These are phyloP conservation scores for Lactuca sativa DNA, from an alignment of 129 eudicot species.

Conservation along the genomic window DNA sequence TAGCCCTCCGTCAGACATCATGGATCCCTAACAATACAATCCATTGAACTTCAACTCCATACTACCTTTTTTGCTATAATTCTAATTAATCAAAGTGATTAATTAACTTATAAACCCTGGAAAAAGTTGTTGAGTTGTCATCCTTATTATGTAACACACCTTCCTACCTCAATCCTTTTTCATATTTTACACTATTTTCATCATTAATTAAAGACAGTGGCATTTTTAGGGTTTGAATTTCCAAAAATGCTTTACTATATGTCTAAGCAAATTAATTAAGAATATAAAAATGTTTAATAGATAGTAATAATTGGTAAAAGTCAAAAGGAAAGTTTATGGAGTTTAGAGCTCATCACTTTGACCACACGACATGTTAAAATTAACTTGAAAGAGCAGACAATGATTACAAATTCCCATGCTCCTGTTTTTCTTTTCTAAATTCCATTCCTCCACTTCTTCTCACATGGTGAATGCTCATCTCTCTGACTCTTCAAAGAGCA, in stretches of 20 bases:
- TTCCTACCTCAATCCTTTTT: conserved; percentile 12
- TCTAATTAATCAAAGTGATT: conserved; percentile 27
- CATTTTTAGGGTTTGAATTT: conserved; percentile 10
- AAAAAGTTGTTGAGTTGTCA: conserved; percentile 35
- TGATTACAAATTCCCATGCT: conserved; percentile 34
- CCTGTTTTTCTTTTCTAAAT: conserved; percentile 13
- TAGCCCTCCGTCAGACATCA: conserved; percentile 31
- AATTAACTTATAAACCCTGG: conserved; percentile 15
- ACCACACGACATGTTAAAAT: conserved; percentile 34
- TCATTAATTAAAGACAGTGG: neutral
- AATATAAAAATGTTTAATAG: neutral
- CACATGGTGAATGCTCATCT: conserved; percentile 25
- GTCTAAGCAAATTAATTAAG: conserved; percentile 12
- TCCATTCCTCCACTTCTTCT: conserved; percentile 21
- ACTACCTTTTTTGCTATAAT: conserved; percentile 29
- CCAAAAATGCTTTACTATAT: conserved; percentile 33
- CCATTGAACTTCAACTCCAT: conserved; percentile 35
- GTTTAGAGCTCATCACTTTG: conserved; percentile 43
- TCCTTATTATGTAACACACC: conserved; percentile 15
- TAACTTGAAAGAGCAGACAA: conserved; percentile 39
- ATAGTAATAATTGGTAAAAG: conserved; percentile 23
- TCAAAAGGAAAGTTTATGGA: conserved; percentile 44
- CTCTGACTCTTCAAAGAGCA: conserved; percentile 16
- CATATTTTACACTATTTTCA: conserved; percentile 11
- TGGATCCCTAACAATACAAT: conserved; percentile 15